A percentile compares a stretch with the other conserved stretches of the same genome.
Evolutionary conservation across 2,329 filamentous ascomycete species (phyloP).

Genomic region (Paecilomyces fulvus): DNA sequence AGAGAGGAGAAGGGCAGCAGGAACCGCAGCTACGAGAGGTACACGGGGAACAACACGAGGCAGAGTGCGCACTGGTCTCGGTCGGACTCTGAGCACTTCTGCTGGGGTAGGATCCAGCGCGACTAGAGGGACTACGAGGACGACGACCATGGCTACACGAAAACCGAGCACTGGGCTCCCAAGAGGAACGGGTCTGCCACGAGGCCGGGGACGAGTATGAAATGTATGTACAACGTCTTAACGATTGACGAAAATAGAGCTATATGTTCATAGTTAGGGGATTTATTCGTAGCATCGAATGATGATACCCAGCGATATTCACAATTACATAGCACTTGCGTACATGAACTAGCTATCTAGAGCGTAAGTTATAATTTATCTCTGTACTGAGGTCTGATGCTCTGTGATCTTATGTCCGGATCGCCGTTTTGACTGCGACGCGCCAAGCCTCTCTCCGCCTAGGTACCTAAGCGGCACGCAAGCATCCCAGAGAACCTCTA

Average conservation of each 20-base stretch:
- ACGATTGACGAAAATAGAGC: not conserved
- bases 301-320: not conserved
- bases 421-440: not conserved
- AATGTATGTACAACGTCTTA: not conserved
- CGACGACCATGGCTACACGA: conserved; percentile 21
- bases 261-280: not conserved
- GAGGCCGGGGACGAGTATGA: conserved; percentile 25
- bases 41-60: conserved; percentile 26
- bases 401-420: not conserved
- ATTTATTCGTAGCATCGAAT: not conserved
- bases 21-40: conserved; percentile 19
- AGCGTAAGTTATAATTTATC: not conserved
- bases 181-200: conserved; percentile 27
- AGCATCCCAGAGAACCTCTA: conserved; percentile 5
- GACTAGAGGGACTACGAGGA: conserved; percentile 10
- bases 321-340: not conserved
- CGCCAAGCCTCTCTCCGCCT: not conserved
- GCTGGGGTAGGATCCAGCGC: conserved; percentile 15
- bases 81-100: conserved; percentile 27
- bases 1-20: conserved; percentile 30
- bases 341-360: not conserved
- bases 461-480: not conserved
- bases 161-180: conserved; percentile 32
- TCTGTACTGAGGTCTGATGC: not conserved
- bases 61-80: conserved; percentile 25